phyloP scores from a whole-genome alignment of 2,329 filamentous ascomycete genomes.

The Aspergillus eucalypticola region DNA sequence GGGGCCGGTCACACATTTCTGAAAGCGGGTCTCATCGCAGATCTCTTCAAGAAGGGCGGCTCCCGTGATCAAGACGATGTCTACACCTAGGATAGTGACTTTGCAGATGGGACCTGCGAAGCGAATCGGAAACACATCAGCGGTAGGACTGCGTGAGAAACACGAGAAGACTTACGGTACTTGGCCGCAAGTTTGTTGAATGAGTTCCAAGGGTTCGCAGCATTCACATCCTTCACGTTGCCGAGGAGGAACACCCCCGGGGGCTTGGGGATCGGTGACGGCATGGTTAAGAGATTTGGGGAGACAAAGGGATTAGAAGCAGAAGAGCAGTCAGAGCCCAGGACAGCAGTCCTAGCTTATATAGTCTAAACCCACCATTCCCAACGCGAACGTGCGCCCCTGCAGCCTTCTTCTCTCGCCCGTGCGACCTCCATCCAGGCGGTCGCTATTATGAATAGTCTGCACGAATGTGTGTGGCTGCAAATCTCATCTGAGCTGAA shows the following conservation, averaged over 20 bases:
- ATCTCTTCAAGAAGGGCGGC: conserved; percentile 63
- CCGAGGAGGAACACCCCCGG: conserved; percentile 54
- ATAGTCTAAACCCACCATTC: neutral
- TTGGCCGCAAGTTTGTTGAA: conserved; percentile 52
- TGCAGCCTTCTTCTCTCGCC: conserved; percentile 7
- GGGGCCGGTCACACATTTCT: conserved; percentile 52
- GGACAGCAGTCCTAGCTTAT: neutral
- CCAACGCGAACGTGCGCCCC: neutral
- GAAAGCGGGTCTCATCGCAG: conserved; percentile 67
- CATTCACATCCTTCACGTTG: conserved; percentile 54
- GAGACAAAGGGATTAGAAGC: neutral
- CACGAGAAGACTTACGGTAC: conserved; percentile 42
- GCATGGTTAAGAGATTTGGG: conserved; percentile 32
- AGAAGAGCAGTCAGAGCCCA: neutral
- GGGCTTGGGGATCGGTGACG: conserved; percentile 54
- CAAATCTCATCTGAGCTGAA: conserved; percentile 21
- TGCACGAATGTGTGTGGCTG: conserved; percentile 12
- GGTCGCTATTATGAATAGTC: conserved; percentile 8
- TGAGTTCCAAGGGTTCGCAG: conserved; percentile 53
- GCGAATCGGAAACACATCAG: neutral
- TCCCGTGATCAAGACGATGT: conserved; percentile 54
- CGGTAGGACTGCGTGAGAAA: neutral
- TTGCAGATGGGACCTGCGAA: conserved; percentile 60
- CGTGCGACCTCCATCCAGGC: conserved; percentile 14
- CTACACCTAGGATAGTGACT: conserved; percentile 50